Evolutionary conservation across 331 rosid species (phyloP).

Genomic region (Prunus yedoensis): DNA sequence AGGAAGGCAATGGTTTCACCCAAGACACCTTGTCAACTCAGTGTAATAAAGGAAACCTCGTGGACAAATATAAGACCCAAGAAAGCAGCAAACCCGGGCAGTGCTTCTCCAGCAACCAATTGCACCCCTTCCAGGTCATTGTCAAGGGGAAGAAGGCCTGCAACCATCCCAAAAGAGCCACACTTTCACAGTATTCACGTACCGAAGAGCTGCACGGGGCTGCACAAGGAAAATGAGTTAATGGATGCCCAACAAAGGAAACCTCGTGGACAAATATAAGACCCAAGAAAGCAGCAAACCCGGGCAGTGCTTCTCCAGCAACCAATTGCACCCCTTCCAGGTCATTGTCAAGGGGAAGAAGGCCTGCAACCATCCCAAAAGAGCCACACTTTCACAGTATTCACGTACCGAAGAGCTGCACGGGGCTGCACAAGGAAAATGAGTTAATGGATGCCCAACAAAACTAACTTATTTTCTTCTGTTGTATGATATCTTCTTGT

Average conservation of each 20-base stretch:
- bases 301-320: slow-evolving; percentile 9
- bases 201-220: slow-evolving; percentile 43
- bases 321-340: slow-evolving; percentile 25
- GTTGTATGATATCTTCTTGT: slow-evolving; percentile 14
- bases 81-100: slow-evolving; percentile 40
- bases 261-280: too few relatives aligned
- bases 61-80: slow-evolving; percentile 29
- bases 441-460: slow-evolving; percentile 13
- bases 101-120: slow-evolving; percentile 28
- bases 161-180: slow-evolving; percentile 68
- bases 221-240: slow-evolving; percentile 39
- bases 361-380: slow-evolving; percentile 54
- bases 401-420: slow-evolving; percentile 44
- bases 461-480: neutral
- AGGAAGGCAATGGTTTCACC: slow-evolving; percentile 36
- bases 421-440: slow-evolving; percentile 43
- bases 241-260: slow-evolving; percentile 7
- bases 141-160: slow-evolving; percentile 45
- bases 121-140: slow-evolving; percentile 25
- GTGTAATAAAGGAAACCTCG: slow-evolving; percentile 45
- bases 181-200: slow-evolving; percentile 50
- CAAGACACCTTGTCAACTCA: slow-evolving; percentile 38
- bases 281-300: too few relatives aligned
- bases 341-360: slow-evolving; percentile 43
- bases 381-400: slow-evolving; percentile 63